Evolutionary conservation across 192 early-diverging fungal genomes (phyloP), one percentile per base, ranked within the genome.

Genomic region (Backusella tarrabulga): DNA sequence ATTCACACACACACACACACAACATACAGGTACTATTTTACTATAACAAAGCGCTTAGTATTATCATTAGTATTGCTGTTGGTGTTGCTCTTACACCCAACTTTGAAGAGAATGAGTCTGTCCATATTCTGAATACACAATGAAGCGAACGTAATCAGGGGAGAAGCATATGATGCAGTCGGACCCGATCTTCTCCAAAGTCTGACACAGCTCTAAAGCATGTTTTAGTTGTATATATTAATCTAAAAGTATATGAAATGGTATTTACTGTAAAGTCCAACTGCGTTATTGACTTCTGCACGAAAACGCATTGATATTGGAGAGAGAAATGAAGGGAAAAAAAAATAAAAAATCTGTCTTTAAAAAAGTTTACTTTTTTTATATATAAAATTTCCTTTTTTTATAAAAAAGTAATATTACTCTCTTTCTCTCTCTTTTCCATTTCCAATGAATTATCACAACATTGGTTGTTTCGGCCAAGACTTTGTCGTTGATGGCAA

Each of bases 301-400:
- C 86, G 41, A 90, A 94, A 71, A 89, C 92, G 73, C 95, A 94
- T 12, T 60, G 54, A 60, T 52, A 52, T 52, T 52, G 19, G 0
- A 52, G 19, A n/a, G 19, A 52, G 19, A 52, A n/a, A 50, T 23
- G 15, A 17, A 17, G 14, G 0, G 0, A 26, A 26, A 60, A 60
- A 23, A 23, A 56, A 11, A 56, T 1, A 21, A 56, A 7, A 60
- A 19, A 6, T 56, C 21, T 56, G 54, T 11, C 21, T 23, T 56
- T 21, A 8, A 56, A 60, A 60, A 26, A 32, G 3, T 32, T 32
- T 3, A 1, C 32, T 32, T 32, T 32, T 29, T 29, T 0, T 21
- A 60, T 26, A 56, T 60, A 60, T 60, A 23, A 26, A 29, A 23
- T 60, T 60, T 26, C n/a, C n/a, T 56, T 26, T 60, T 54, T 60